Evolutionary conservation across 371 early-diverging fungal genomes (phyloP).

Genomic region (Syncephalastrum racemosum): DNA sequence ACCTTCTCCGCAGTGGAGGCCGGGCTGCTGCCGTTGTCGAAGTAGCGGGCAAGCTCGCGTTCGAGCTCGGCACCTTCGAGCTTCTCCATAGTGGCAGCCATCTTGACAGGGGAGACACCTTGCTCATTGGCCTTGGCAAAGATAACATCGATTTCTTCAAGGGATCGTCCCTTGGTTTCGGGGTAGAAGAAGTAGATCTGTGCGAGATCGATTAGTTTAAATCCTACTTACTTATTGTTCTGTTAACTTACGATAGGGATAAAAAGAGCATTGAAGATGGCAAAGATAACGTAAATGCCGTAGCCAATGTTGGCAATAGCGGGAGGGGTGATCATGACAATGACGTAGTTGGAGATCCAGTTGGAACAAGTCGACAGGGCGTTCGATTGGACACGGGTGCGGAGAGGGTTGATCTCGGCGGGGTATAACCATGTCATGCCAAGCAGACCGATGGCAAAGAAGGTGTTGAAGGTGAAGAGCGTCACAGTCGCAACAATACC

Average conservation of each 20-base stretch:
- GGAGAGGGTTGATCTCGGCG: slow-evolving; percentile 52
- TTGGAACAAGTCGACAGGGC: slow-evolving; percentile 56
- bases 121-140: slow-evolving; percentile 26
- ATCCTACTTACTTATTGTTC: too few relatives aligned
- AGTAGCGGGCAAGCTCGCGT: slow-evolving; percentile 16
- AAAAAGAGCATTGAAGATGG: slow-evolving; percentile 26
- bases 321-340: slow-evolving; percentile 32
- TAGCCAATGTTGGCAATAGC: slow-evolving; percentile 32
- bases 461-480: slow-evolving; percentile 29
- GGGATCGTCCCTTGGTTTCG: slow-evolving; percentile 73
- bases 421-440: slow-evolving; percentile 51
- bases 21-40: slow-evolving; percentile 11
- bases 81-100: slow-evolving; percentile 14
- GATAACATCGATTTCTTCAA: slow-evolving; percentile 57
- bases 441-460: slow-evolving; percentile 57
- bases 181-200: slow-evolving; percentile 57
- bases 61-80: slow-evolving; percentile 14
- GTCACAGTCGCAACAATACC: too few relatives aligned
- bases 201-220: too few relatives aligned
- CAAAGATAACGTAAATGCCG: slow-evolving; percentile 46
- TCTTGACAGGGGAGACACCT: slow-evolving; percentile 18
- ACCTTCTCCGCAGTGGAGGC: slow-evolving; percentile 2
- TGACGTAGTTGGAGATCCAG: slow-evolving; percentile 51
- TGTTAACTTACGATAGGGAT: slow-evolving; percentile 19
- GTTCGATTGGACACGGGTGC: slow-evolving; percentile 31